Base-by-base conservation (phyloP, 495 filamentous ascomycete genomes). In the Astrocystis sublimbata region DNA sequence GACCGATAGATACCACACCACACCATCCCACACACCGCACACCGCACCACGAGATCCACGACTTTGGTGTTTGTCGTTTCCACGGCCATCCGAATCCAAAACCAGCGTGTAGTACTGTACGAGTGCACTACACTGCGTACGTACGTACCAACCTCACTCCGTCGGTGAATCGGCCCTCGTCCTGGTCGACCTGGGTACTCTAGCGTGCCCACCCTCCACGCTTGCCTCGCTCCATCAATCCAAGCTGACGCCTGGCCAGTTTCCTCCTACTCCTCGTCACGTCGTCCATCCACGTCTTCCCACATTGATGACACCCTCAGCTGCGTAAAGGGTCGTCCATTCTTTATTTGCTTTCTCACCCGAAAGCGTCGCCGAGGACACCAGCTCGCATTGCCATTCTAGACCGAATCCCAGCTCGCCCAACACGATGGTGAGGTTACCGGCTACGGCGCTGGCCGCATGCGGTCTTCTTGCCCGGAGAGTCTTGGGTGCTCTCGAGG, bases 401-500 rank as follows among this genome's bases (percentile, higher is more conserved):
- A 6, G 21, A 35, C 35, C 30, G 30, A 9, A 52, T 35, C 33
- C 19, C 38, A 9, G 35, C 36, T 31, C 19, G n/a, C 26, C 21
- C 50, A 9, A 33, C 53, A 67, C 46, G 19, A 72, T 70, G 70
- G 65, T 65, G 67, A 65, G 53, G 46, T 26, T 70, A 63, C 65
- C 68, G 35, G 57, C 63, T 45, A 51, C 67, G 68, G 63, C 70
- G 59, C 53, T 72, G 49, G 68, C 68, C 58, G 57, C 61, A 26
- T 61, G 67, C 15, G 62, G 67, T 50, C 68, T 72, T 9, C 55
- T 56, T 21, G 58, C 57, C 38, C 26, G 62, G 17, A 54, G 41
- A 55, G 68, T 45, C 28, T 58, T 65, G 17, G 70, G 60, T 43
- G 70, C 68, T 40, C 65, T 78, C 38, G 63, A 73, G 9, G 65